A percentile compares a stretch with the other conserved stretches of the same genome.
Evolutionary conservation across 2,329 filamentous ascomycete species (phyloP).

Genomic region (Colletotrichum euphorbiae): DNA sequence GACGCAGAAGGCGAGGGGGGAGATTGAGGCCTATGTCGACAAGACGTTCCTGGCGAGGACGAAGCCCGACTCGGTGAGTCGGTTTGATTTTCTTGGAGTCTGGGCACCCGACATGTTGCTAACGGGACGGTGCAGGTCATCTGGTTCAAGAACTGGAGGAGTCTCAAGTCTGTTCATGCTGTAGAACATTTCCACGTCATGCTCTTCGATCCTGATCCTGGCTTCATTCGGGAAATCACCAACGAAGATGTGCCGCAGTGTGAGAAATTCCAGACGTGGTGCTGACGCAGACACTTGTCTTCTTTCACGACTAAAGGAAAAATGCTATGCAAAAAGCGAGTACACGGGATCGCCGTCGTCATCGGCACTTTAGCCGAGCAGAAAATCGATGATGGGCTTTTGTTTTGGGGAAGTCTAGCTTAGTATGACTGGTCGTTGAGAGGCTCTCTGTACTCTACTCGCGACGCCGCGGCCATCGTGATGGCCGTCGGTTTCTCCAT

Average conservation of each 20-base stretch:
- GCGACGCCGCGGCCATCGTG: constrained; percentile 76
- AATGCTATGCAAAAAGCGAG: neutral
- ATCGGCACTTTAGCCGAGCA: neutral
- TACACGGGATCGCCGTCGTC: neutral
- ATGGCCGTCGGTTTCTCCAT: constrained; percentile 82
- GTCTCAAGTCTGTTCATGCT: constrained; percentile 84
- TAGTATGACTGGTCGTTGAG: neutral
- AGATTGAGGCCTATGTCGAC: constrained; percentile 79
- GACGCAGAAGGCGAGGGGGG: constrained; percentile 68
- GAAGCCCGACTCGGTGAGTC: constrained; percentile 58
- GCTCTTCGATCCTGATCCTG: constrained; percentile 80
- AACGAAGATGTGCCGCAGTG: constrained; percentile 77
- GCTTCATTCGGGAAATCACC: constrained; percentile 78
- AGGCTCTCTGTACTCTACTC: constrained; percentile 63
- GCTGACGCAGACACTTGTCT: neutral
- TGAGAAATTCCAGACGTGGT: constrained; percentile 50
- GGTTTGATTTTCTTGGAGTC: neutral
- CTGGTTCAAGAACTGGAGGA: constrained; percentile 93
- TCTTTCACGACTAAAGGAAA: neutral
- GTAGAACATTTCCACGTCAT: constrained; percentile 97
- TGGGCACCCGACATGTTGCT: neutral
- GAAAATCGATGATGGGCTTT: neutral
- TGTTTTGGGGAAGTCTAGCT: neutral
- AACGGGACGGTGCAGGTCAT: constrained; percentile 48
- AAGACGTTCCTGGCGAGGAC: constrained; percentile 71